phyloP scores from a whole-genome alignment of 352 stramenopile genomes.

The Phytophthora syringae region DNA sequence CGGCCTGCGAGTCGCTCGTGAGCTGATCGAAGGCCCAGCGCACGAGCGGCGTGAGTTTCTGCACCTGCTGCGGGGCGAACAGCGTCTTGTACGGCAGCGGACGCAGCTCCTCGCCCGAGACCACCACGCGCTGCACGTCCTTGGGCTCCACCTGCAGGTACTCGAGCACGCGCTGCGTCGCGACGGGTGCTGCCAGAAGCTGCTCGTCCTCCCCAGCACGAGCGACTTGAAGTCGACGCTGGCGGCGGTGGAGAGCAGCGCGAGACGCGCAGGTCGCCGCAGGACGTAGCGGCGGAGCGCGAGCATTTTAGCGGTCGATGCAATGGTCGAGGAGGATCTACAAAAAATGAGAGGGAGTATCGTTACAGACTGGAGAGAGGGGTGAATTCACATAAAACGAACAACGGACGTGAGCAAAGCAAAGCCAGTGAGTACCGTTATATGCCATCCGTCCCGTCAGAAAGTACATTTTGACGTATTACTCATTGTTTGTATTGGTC shows the following conservation, averaged over 20 bases:
- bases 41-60: slow-evolving; percentile 42
- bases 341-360: too few relatives aligned
- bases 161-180: slow-evolving; percentile 39
- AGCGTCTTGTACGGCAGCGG: slow-evolving; percentile 38
- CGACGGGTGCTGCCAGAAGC: slow-evolving; percentile 7
- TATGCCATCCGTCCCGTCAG: too few relatives aligned
- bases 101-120: slow-evolving; percentile 24
- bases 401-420: too few relatives aligned
- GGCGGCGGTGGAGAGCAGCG: slow-evolving; percentile 18
- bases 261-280: slow-evolving; percentile 7
- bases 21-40: slow-evolving; percentile 48
- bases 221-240: slow-evolving; percentile 35
- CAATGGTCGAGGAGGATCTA: too few relatives aligned
- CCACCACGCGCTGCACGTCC: slow-evolving; percentile 19
- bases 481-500: too few relatives aligned
- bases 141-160: slow-evolving; percentile 41
- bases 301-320: too few relatives aligned
- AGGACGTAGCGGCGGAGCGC: slow-evolving; percentile 10
- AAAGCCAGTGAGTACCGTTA: too few relatives aligned
- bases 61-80: slow-evolving; percentile 36
- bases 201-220: slow-evolving; percentile 17
- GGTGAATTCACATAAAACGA: too few relatives aligned
- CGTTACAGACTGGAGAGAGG: too few relatives aligned
- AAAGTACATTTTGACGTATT: too few relatives aligned
- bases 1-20: slow-evolving; percentile 2